Evolutionary conservation across 805 yeast genomes (phyloP), one percentile per base, ranked within the genome.

Genomic region (Zygoascus ofunaensis): DNA sequence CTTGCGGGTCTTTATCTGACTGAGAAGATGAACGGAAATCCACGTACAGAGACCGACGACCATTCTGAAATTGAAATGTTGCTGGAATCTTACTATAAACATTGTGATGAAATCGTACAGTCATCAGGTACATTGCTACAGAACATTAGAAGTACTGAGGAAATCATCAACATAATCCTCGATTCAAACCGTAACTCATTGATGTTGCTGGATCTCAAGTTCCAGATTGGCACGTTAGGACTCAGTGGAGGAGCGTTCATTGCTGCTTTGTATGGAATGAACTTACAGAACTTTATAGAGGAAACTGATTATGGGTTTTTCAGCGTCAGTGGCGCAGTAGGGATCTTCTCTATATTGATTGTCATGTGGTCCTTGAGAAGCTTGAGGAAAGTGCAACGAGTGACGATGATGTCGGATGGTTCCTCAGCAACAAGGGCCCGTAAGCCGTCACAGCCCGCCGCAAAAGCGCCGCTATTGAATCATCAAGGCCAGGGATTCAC

Each of bases 201-300:
- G 48, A 87, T 92, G 96, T 61, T 87, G 23, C 68, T 92, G 34
- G 94, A 95, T 2, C 69, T 92, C 45, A 73, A 82, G 54, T 86
- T 87, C 60, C 80, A 92, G 41, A 79, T 87, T 21, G 92, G 94
- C 0, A 71, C 94, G 45, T 66, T 92, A 30, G 81, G 95, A 3
- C 68, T 89, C 56, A 94, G 94, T 2, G 75, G 80, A 14, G 82
- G 92, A 1, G 67, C 94, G 38, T 85, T 84, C 52, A 60, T 86
- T 14, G 92, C 95, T 1, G 82, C 96, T 0, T 67, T 87, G 8
- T 92, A 89, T 62, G 99, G 99, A 30, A 92, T 92, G 98, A 92
- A 92, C 63, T 68, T 92, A 60, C 86, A 83, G 57, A 92, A 90
- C 63, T 87, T 84, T 58, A 80, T 92, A 19, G 99, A 92, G 60